Evolutionary conservation across 371 early-diverging fungal genomes (phyloP).

Genomic region (Mucor sp.): DNA sequence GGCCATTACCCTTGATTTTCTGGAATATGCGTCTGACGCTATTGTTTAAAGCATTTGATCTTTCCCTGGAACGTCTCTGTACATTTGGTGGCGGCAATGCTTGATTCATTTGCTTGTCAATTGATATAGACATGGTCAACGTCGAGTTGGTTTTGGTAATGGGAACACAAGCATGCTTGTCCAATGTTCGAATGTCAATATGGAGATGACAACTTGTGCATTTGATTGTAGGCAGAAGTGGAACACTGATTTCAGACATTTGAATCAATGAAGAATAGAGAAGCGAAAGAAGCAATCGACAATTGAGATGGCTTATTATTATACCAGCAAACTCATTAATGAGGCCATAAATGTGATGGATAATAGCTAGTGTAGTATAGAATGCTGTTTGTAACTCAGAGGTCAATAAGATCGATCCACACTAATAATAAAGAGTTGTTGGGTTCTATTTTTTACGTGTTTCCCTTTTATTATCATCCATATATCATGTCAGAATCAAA

Average conservation of each 20-base stretch:
- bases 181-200: background rate
- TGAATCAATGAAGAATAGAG: background rate
- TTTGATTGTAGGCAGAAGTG: background rate
- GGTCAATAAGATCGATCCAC: background rate
- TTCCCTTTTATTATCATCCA: background rate
- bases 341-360: background rate
- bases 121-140: background rate
- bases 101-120: background rate
- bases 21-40: background rate
- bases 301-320: background rate
- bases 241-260: background rate
- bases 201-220: background rate
- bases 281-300: background rate
- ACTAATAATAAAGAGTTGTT: background rate
- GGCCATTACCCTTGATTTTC: background rate
- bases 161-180: background rate
- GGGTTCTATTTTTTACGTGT: background rate
- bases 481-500: conserved; percentile 45
- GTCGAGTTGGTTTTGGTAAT: background rate
- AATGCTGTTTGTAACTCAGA: background rate
- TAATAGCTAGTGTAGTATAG: no score
- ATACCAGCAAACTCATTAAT: background rate
- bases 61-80: background rate
- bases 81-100: background rate
- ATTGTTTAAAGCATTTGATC: background rate